Conservation (phyloP, 2,329 filamentous ascomycete genomes). For the Epichloe gansuensis region DNA sequence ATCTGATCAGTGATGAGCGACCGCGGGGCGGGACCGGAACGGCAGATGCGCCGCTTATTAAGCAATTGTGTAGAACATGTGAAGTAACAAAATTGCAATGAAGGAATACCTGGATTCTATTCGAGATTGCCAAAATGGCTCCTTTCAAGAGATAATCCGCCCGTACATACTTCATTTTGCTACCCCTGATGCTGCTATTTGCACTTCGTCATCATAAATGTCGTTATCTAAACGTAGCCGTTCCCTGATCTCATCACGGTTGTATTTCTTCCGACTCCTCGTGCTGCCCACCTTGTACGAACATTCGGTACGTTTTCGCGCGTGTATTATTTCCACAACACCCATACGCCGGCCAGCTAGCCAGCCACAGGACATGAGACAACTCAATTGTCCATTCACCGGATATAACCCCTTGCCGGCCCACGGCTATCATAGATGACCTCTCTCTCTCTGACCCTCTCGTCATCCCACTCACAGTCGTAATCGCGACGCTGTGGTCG, state of each 20-base stretch:
- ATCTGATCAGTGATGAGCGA: background rate
- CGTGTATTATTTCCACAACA: background rate
- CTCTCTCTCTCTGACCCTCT: constrained; percentile 54
- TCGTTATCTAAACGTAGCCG: background rate
- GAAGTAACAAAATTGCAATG: background rate
- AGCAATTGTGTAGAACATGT: background rate
- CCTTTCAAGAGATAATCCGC: no score
- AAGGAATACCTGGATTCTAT: background rate
- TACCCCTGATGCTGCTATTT: background rate
- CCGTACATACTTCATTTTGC: background rate
- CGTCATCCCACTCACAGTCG: constrained; percentile 39
- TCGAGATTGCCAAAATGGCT: no score
- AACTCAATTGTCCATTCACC: constrained; percentile 6
- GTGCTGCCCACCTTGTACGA: no score
- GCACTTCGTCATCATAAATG: background rate
- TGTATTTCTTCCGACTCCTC: background rate
- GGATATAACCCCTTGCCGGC: constrained; percentile 16
- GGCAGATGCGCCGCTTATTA: no score
- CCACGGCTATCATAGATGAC: constrained; percentile 44
- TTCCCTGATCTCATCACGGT: background rate
- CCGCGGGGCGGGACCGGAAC: no score
- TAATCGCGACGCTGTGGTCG: constrained; percentile 13
- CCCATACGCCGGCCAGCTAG: no score
- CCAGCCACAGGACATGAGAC: background rate
- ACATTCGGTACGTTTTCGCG: background rate